These are phyloP conservation scores for Fusarium foetens DNA, from an alignment of 2,329 filamentous ascomycete genomes.

Conservation along the genomic window DNA sequence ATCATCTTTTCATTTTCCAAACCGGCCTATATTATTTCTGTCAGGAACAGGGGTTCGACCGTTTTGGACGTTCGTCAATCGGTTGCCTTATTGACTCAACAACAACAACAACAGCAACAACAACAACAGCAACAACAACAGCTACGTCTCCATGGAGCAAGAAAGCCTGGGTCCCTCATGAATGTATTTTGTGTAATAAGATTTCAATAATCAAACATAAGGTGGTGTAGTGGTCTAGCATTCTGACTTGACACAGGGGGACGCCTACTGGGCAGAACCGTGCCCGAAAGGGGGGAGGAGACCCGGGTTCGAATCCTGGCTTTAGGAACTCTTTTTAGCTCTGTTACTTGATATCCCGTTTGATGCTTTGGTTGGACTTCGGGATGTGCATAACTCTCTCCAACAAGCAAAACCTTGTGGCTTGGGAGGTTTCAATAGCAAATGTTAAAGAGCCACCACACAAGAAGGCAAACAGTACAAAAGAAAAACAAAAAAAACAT, in stretches of 20 bases:
- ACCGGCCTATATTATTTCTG: not conserved
- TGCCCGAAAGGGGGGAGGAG: not conserved
- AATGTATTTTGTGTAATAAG: not conserved
- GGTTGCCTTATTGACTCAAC: not conserved
- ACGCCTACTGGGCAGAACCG: not conserved
- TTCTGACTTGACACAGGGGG: not conserved
- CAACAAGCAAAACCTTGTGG: not conserved
- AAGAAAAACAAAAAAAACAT: not conserved
- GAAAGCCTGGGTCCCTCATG: not conserved
- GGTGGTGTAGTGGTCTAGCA: not conserved
- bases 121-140: not conserved
- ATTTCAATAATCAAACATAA: not conserved
- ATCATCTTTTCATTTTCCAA: not conserved
- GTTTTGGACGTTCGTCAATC: not conserved
- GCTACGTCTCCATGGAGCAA: not conserved
- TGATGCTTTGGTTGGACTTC: not conserved
- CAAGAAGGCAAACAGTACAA: rapidly evolving
- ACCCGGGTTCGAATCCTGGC: not conserved
- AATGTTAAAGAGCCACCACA: not conserved
- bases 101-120: not conserved
- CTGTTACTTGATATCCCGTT: not conserved
- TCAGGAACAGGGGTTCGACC: not conserved
- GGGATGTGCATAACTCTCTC: not conserved
- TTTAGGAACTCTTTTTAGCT: not conserved
- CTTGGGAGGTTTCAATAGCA: not conserved